Evolutionary conservation across 805 yeast genomes (phyloP).

Genomic region (Metschnikowia similis): DNA sequence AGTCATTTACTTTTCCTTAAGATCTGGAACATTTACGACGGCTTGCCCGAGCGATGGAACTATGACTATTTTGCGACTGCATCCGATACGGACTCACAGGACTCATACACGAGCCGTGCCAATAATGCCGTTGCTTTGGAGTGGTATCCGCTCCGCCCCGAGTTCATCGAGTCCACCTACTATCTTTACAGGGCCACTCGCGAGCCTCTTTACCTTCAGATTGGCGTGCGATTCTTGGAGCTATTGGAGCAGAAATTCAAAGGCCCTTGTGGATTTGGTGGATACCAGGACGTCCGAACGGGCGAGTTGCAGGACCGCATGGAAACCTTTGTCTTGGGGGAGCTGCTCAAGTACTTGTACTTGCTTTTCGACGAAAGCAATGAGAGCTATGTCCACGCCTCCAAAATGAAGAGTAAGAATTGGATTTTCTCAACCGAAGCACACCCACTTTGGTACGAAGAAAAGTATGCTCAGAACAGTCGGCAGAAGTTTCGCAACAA

Average conservation of each 20-base stretch:
- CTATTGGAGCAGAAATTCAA: conserved; percentile 51
- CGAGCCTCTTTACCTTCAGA: conserved; percentile 76
- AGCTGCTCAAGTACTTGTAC: conserved; percentile 79
- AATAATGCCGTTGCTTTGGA: conserved; percentile 51
- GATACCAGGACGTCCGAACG: conserved; percentile 61
- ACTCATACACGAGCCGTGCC: not conserved
- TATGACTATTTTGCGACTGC: conserved; percentile 19
- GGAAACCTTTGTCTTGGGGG: conserved; percentile 90
- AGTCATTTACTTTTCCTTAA: conserved; percentile 63
- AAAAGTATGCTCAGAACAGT: conserved; percentile 16
- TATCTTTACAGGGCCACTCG: conserved; percentile 76
- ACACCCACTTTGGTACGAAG: conserved; percentile 78
- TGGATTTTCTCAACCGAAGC: conserved; percentile 84
- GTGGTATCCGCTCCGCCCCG: conserved; percentile 94
- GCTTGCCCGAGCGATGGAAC: conserved; percentile 85
- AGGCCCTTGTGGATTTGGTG: conserved; percentile 77
- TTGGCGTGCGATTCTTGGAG: conserved; percentile 63
- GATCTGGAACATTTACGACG: conserved; percentile 75
- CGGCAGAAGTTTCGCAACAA: conserved; percentile 6
- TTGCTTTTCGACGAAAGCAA: conserved; percentile 71
- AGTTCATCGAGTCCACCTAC: conserved; percentile 85
- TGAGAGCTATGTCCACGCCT: conserved; percentile 31
- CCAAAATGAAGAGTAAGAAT: conserved; percentile 41
- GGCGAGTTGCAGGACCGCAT: conserved; percentile 70
- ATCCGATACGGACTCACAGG: not conserved